Percentiles rank a stretch among this genome's conserved stretches.
These are phyloP conservation scores for Marsdenia floribunda DNA, from an alignment of 257 asterid species.

Conservation along the genomic window DNA sequence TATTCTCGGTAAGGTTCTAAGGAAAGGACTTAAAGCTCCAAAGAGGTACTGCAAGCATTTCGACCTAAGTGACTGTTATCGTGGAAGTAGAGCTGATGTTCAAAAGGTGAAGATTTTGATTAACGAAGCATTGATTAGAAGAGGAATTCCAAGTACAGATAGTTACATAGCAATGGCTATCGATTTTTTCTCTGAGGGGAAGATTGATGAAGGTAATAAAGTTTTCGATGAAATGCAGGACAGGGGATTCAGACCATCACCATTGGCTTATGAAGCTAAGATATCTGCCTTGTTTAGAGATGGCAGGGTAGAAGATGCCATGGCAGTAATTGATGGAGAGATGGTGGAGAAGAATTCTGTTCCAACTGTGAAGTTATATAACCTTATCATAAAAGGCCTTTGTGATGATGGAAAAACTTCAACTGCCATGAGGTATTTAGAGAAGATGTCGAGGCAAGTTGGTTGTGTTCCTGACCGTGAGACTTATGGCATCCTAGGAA, in stretches of 20 bases:
- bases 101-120: slow-evolving; percentile 44
- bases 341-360: slow-evolving; percentile 50
- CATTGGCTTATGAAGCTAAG: slow-evolving; percentile 60
- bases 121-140: slow-evolving; percentile 58
- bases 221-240: slow-evolving; percentile 56
- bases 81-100: slow-evolving; percentile 28
- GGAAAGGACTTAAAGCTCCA: slow-evolving; percentile 80
- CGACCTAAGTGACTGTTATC: slow-evolving; percentile 40
- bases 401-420: slow-evolving; percentile 35
- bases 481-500: slow-evolving; percentile 49
- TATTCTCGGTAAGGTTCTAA: slow-evolving; percentile 60
- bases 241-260: slow-evolving; percentile 50
- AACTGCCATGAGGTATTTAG: slow-evolving; percentile 45
- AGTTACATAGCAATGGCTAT: slow-evolving; percentile 59
- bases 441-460: slow-evolving; percentile 49
- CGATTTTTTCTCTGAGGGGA: slow-evolving; percentile 67
- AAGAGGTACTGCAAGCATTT: slow-evolving; percentile 42
- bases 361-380: slow-evolving; percentile 55
- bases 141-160: slow-evolving; percentile 61
- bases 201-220: slow-evolving; percentile 52
- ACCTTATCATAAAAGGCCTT: slow-evolving; percentile 59
- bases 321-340: slow-evolving; percentile 55
- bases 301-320: slow-evolving; percentile 51
- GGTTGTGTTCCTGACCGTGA: slow-evolving; percentile 62
- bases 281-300: slow-evolving; percentile 42